Conservation (phyloP, 192 early-diverging fungal genomes). For the Mortierella alpina region DNA sequence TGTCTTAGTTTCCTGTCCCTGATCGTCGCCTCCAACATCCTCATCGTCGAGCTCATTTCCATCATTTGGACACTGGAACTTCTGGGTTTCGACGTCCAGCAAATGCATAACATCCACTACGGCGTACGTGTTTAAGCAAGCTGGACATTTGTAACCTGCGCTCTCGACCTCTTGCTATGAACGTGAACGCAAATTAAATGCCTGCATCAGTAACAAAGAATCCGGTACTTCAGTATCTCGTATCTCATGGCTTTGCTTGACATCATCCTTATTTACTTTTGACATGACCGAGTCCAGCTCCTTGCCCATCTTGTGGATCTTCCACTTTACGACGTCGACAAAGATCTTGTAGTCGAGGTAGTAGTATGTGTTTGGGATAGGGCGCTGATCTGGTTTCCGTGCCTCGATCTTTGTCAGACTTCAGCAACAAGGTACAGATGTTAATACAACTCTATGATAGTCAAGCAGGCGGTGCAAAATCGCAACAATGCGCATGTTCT, state of each 20-base stretch:
- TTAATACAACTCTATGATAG: not conserved
- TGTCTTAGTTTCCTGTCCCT: constrained; percentile 42
- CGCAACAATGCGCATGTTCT: not conserved
- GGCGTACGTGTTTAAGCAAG: constrained; percentile 68
- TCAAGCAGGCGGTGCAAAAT: not conserved
- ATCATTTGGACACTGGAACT: constrained; percentile 40
- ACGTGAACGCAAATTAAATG: not conserved
- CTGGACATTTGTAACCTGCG: constrained; percentile 74
- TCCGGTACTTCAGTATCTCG: not conserved
- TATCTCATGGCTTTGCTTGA: not conserved
- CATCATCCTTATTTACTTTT: constrained; percentile 44
- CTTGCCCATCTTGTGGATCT: constrained; percentile 86
- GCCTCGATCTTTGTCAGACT: constrained; percentile 66
- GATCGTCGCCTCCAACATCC: constrained; percentile 33
- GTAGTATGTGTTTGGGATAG: constrained; percentile 76
- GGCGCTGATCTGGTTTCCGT: constrained; percentile 66
- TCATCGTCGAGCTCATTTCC: constrained; percentile 24
- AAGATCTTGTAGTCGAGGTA: constrained; percentile 95
- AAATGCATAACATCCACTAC: constrained; percentile 66
- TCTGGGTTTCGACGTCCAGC: constrained; percentile 5
- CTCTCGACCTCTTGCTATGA: constrained; percentile 72
- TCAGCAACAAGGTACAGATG: not conserved
- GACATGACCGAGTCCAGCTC: constrained; percentile 67
- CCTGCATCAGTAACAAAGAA: too few relatives aligned
- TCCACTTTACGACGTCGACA: constrained; percentile 92